phyloP scores from a whole-genome alignment of 2,329 filamentous ascomycete genomes.

The Ustulina deusta region DNA sequence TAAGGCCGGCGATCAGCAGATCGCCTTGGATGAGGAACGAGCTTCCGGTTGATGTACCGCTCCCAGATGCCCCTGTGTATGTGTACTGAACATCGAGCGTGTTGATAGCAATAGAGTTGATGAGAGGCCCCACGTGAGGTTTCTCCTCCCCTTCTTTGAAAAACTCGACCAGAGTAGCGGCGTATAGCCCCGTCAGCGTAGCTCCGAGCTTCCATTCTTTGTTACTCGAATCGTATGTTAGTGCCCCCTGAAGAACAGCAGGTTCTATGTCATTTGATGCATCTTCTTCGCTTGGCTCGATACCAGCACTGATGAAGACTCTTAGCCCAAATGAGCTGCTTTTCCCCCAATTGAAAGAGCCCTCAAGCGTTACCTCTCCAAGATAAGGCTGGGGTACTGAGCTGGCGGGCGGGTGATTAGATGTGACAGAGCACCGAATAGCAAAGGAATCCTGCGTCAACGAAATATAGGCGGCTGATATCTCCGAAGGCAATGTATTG shows the following conservation, averaged over 20 bases:
- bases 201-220: slow-evolving; percentile 2
- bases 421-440: neutral
- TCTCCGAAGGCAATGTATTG: neutral
- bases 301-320: slow-evolving; percentile 14
- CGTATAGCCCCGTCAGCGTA: slow-evolving; percentile 2
- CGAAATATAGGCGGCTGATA: neutral
- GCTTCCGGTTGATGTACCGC: neutral
- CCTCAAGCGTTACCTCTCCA: slow-evolving; percentile 18
- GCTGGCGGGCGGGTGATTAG: neutral
- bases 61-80: neutral
- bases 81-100: slow-evolving; percentile 8
- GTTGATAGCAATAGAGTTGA: slow-evolving; percentile 2
- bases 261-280: neutral
- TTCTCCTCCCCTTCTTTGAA: neutral
- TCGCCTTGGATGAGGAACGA: neutral
- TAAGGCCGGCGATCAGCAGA: slow-evolving; percentile 9
- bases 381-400: slow-evolving; percentile 23
- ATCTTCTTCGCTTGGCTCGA: slow-evolving; percentile 16
- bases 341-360: slow-evolving; percentile 25
- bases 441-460: neutral
- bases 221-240: slow-evolving; percentile 2
- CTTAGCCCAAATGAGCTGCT: slow-evolving; percentile 12
- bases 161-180: slow-evolving; percentile 16
- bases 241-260: neutral
- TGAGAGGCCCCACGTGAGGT: slow-evolving; percentile 1